Evolutionary conservation across 495 filamentous ascomycete genomes (phyloP).

Genomic region (Penicillium roqueforti): DNA sequence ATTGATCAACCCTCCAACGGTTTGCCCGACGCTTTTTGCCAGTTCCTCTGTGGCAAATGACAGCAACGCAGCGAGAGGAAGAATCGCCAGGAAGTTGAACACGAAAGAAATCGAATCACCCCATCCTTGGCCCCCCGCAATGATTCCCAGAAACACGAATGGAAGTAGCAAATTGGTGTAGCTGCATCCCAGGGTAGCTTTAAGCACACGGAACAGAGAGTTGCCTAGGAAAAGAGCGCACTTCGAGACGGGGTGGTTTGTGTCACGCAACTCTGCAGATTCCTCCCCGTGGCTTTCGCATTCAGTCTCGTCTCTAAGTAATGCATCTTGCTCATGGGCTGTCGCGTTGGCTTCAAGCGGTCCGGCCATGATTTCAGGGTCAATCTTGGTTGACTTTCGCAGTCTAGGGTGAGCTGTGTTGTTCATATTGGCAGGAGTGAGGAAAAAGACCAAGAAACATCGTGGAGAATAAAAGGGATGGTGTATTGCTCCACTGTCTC

Average conservation of each 20-base stretch:
- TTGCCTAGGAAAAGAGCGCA: background rate
- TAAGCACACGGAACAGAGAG: background rate
- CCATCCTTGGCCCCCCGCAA: constrained; percentile 14
- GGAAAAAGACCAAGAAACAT: background rate
- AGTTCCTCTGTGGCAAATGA: constrained; percentile 26
- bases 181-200: constrained; percentile 8
- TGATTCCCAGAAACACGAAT: constrained; percentile 23
- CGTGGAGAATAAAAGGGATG: background rate
- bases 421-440: constrained; percentile 1
- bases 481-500: background rate
- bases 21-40: constrained; percentile 17
- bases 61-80: constrained; percentile 22
- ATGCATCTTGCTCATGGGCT: background rate
- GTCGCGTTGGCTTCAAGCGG: background rate
- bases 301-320: background rate
- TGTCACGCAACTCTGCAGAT: background rate
- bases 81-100: constrained; percentile 28
- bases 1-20: constrained; percentile 26
- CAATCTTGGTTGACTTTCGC: constrained; percentile 4
- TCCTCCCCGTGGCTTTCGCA: background rate
- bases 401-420: background rate
- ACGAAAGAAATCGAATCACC: constrained; percentile 18
- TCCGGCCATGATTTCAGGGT: background rate
- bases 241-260: background rate
- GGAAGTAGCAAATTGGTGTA: constrained; percentile 14